phyloP scores from a whole-genome alignment of 2,329 filamentous ascomycete species.

The Fusarium albidum region DNA sequence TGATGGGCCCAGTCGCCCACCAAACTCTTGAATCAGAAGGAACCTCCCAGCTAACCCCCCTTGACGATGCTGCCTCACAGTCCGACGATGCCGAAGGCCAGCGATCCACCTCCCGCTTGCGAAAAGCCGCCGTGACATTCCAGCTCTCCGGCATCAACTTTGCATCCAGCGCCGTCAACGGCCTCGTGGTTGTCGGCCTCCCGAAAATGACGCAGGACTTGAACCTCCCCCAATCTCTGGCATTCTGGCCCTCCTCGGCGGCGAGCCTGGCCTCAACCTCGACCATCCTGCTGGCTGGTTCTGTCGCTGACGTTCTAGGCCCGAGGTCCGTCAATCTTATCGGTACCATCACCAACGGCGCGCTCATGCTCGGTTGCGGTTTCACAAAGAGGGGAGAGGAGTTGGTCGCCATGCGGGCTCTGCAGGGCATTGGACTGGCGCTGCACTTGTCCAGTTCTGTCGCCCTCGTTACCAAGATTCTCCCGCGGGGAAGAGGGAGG shows the following conservation, averaged over 20 bases:
- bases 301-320: constrained; percentile 49
- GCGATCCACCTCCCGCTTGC: constrained; percentile 20
- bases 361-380: constrained; percentile 45
- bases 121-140: constrained; percentile 32
- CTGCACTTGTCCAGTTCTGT: constrained; percentile 48
- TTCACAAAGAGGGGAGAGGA: constrained; percentile 42
- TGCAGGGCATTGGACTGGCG: constrained; percentile 50
- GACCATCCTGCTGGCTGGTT: constrained; percentile 48
- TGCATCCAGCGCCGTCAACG: constrained; percentile 35
- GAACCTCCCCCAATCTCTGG: constrained; percentile 42
- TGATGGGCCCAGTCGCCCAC: background rate
- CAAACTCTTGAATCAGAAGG: background rate
- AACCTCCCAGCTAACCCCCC: background rate
- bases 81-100: background rate
- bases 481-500: constrained; percentile 44
- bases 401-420: constrained; percentile 48
- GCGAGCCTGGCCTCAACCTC: constrained; percentile 47
- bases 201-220: constrained; percentile 51
- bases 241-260: constrained; percentile 51
- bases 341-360: constrained; percentile 43
- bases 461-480: constrained; percentile 43
- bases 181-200: constrained; percentile 49
- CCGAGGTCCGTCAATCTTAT: constrained; percentile 43
- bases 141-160: constrained; percentile 39
- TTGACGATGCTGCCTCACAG: background rate